Base-by-base conservation (phyloP, 1,284 basidiomycete genomes). In the Baeospora myosura region DNA sequence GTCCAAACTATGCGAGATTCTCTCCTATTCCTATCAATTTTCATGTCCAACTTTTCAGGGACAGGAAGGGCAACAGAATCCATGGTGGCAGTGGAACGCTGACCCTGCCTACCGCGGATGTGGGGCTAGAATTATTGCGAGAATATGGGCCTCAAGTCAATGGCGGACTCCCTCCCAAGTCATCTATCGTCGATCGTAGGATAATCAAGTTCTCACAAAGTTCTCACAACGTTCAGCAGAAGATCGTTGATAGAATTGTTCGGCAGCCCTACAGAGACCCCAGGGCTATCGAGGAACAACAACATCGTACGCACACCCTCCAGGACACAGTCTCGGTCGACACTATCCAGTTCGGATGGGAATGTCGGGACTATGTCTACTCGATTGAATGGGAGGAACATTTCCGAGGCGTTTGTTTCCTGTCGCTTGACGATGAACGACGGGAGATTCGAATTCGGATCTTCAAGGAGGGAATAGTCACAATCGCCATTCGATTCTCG, bases 331-430 rank as follows among this genome's bases (percentile, higher is more conserved):
- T 72, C 8, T 43, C 43, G 2, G 45, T 77, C 34, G 47, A 43
- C 3, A 53, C 60, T 2, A 51, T 82, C 20, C 69, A 71, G 45
- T 71, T 79, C 48, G 75, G 77, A 8, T 76, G 74, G 72, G 61
- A 68, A 44, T 78, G 73, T 47, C 64, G 71, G 23, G 75, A 78
- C 50, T 54, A 60, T 10, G 64, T 68, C 0, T 74, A 75, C 47
- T 81, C 78, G 4, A 57, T 73, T 36, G 78, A 81, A 57, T 74
- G 71, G 65, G 74, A 78, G 55, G n/a, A 55, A 62, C 28, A 36
- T 46, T 38, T 38, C 18, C 36, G n/a, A 12, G 20, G 18, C 4
- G 36, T 23, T 38, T 12, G 12, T 12, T 20, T 38, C 11, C 11
- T 20, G 16, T 34, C 33, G 33, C 12, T 14, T 38, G 57, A 69